Evolutionary conservation across 805 yeast species (phyloP), one percentile per base, ranked within the genome.

Genomic region (Candida corydali): DNA sequence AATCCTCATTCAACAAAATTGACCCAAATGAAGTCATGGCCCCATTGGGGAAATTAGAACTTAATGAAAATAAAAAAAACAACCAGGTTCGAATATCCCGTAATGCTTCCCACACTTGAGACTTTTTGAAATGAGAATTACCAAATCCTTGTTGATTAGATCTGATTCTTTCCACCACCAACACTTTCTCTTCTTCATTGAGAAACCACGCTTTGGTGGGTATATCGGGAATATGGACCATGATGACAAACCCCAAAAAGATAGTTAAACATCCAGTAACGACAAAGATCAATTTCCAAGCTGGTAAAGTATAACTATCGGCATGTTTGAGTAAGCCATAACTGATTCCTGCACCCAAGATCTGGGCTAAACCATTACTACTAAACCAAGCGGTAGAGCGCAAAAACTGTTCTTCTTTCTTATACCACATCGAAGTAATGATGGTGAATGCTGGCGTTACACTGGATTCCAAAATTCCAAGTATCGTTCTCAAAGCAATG

Each of bases 201-300:
- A 68, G 52, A 38, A 63, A 65, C 65, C 66, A 58, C 9, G 72
- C 71, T 9, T 37, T 41, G 7, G 64, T 47, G 4, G 67, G 66
- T 16, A 47, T 39, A 38, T 55, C 55, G 4, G 67, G 67, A 8
- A 82, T 50, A 53, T 74, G 75, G 37, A 75, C 44, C 29, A 55
- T 54, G 40, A 77, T 63, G 8, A 69, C 36, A 8, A 71, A 36
- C 5, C 83, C 84, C 11, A 76, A 48, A 8, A 70, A 49, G 5
- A 79, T 54, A 2, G 86, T 80, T 39, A 77, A 65, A 6, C 66
- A 52, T 11, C 93, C 94, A 28, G 75, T 69, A 20, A 80, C 63
- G 32, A 83, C 58, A 51, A 72, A 83, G 3, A 80, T 53, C 10
- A 76, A 52, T 49, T 73, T 77, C 89, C 89, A 84, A 3, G 80